Base-by-base conservation (phyloP, 2,329 filamentous ascomycete species). In the Venturia oleaginea region DNA sequence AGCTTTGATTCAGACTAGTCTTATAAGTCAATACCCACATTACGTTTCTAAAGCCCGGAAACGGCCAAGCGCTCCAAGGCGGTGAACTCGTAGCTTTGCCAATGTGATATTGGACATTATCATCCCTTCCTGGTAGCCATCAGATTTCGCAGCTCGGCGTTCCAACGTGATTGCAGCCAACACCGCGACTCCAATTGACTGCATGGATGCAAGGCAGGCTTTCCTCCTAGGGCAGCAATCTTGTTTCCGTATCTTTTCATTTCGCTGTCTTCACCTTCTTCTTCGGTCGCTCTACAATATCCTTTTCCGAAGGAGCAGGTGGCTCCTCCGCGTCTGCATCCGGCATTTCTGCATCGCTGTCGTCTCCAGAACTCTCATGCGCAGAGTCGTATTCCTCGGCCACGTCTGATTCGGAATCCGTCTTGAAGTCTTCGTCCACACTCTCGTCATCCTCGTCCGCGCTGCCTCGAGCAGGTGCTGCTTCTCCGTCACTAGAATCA, bases 381-480 rank as follows among this genome's bases (percentile, higher is more conserved):
- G 85, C 88, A 63, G 90, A 93, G 76, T 99, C 94, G 70, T 86
- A 99, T 74, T 99, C 95, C 76, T 99, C 94, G 0, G 93, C 94
- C 2, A 97, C 92, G 69, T 99, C 94, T 63, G 90, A 95, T 68
- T 99, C 94, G 17, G 89, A 92, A 67, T 95, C 91, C 6, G 89
- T 90, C 70, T 89, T 85, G 81, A 99, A 99, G 78, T 99, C 94
- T 75, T 99, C 94, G 71, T 99, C 94, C 10, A 92, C 86, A 66
- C 89, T 93, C 80, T 97, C 93, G 73, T 93, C 90, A 71, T 99
- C 94, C 76, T 99, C 94, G 73, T 97, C 94, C 3, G 93, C 94
- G 34, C 90, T 94, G 68, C 94, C 93, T 65, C 92, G 87, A 2
- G 87, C 84, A 34, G 81, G 86, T 8, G 87, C 88, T 51, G 89